Percentiles rank a stretch among this genome's conserved stretches.
These are phyloP conservation scores for Candolleomyces aberdarensis DNA, from an alignment of 768 basidiomycete genomes.

Conservation along the genomic window DNA sequence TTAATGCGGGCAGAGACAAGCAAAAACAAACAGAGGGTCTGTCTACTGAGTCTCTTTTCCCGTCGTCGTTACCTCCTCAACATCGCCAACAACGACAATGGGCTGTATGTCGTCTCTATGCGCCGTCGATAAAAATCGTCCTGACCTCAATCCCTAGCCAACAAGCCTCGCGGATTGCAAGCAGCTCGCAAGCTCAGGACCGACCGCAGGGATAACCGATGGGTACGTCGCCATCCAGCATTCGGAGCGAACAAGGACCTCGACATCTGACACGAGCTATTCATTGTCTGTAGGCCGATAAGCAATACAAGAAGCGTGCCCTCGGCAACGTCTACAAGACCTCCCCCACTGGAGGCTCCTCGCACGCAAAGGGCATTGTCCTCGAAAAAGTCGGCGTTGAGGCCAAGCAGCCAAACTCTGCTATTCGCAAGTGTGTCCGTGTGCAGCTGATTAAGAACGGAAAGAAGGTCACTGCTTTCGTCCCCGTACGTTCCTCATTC, in stretches of 20 bases:
- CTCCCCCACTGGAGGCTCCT: slow-evolving; percentile 98
- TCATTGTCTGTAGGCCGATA: slow-evolving; percentile 72
- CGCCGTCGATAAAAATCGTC: slow-evolving; percentile 13
- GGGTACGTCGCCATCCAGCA: slow-evolving; percentile 55
- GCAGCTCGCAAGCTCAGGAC: slow-evolving; percentile 98
- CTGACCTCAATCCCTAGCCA: slow-evolving; percentile 50
- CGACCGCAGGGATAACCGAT: slow-evolving; percentile 92
- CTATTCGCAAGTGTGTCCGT: slow-evolving; percentile 99
- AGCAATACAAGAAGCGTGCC: slow-evolving; percentile 98
- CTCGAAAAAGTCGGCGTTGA: slow-evolving; percentile 99
- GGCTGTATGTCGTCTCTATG: slow-evolving; percentile 62
- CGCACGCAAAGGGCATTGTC: slow-evolving; percentile 99
- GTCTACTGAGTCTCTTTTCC: slow-evolving; percentile 20
- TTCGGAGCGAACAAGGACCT: not conserved
- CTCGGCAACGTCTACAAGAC: slow-evolving; percentile 99
- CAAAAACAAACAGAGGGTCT: slow-evolving; percentile 11
- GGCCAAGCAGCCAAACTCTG: slow-evolving; percentile 99
- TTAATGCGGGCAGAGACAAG: not conserved
- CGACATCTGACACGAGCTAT: slow-evolving; percentile 5
- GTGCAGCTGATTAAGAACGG: slow-evolving; percentile 99
- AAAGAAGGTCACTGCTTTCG: slow-evolving; percentile 99
- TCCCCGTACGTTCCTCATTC: slow-evolving; percentile 63
- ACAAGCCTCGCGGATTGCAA: slow-evolving; percentile 99
- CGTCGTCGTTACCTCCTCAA: slow-evolving; percentile 19
- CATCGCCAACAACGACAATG: slow-evolving; percentile 55